Percentiles rank a stretch among this genome's conserved stretches.
Conservation (phyloP, 768 basidiomycete genomes). For the Neoboletus magnificus region DNA sequence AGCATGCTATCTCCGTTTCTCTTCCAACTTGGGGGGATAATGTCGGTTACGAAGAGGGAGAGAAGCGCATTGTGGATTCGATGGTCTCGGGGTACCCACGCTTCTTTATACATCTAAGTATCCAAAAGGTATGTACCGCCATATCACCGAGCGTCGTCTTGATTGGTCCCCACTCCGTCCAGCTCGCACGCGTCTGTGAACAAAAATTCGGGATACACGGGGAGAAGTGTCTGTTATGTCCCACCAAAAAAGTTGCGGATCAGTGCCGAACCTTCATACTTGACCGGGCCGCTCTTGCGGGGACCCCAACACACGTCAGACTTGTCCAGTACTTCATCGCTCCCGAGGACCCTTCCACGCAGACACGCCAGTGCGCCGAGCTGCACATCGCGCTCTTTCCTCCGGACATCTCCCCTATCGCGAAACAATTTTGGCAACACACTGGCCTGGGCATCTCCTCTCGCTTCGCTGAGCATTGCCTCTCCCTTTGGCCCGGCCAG, state of each 20-base stretch:
- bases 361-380: slow-evolving; percentile 42
- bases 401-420: slow-evolving; percentile 52
- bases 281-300: slow-evolving; percentile 42
- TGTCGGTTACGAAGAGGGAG: slow-evolving; percentile 88
- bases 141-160: background rate
- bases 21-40: slow-evolving; percentile 91
- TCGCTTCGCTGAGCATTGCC: slow-evolving; percentile 78
- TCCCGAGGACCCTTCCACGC: slow-evolving; percentile 45
- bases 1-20: slow-evolving; percentile 94
- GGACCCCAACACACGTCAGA: slow-evolving; percentile 46
- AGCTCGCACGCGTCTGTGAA: slow-evolving; percentile 79
- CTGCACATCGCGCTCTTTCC: slow-evolving; percentile 85
- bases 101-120: slow-evolving; percentile 87
- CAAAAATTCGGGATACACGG: slow-evolving; percentile 69
- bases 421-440: slow-evolving; percentile 97
- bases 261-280: slow-evolving; percentile 74
- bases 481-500: slow-evolving; percentile 59
- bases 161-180: slow-evolving; percentile 1
- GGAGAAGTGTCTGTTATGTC: slow-evolving; percentile 79
- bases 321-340: slow-evolving; percentile 71
- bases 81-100: slow-evolving; percentile 93
- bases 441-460: slow-evolving; percentile 88
- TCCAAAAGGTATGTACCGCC: slow-evolving; percentile 70
- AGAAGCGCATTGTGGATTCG: slow-evolving; percentile 67
- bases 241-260: slow-evolving; percentile 68